Evolutionary conservation across 441 rosid species (phyloP).

Genomic region (Melastoma candidum): DNA sequence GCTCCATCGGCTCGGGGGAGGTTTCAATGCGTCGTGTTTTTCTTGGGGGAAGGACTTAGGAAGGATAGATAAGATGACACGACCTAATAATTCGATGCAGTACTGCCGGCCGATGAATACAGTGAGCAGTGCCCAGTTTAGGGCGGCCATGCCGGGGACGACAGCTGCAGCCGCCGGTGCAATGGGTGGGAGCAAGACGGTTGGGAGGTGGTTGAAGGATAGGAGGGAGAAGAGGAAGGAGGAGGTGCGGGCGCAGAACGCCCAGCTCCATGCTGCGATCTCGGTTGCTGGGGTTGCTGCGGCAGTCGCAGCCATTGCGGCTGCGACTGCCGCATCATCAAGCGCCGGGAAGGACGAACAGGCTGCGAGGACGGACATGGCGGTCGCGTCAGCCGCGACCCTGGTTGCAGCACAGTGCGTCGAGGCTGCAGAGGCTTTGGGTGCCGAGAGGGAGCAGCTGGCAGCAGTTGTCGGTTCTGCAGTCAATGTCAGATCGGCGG

Average conservation of each 20-base stretch:
- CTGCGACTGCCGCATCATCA: constrained; percentile 65
- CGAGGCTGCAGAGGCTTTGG: constrained; percentile 83
- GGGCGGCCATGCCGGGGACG: constrained; percentile 22
- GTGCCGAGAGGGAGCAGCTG: constrained; percentile 78
- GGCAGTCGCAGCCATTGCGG: constrained; percentile 82
- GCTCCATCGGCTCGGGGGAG: no score
- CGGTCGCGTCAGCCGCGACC: constrained; percentile 85
- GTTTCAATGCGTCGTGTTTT: no score
- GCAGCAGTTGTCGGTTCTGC: constrained; percentile 76
- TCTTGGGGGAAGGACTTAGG: no score
- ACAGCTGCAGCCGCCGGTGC: constrained; percentile 37
- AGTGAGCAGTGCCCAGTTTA: constrained; percentile 23
- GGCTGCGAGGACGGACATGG: constrained; percentile 72
- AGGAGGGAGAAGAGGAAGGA: constrained; percentile 86
- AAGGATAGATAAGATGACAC: not conserved
- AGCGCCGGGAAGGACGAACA: constrained; percentile 67
- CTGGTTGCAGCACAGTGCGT: constrained; percentile 90
- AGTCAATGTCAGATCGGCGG: constrained; percentile 63
- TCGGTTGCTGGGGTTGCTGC: constrained; percentile 87
- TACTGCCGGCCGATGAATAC: constrained; percentile 41
- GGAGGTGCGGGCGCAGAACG: constrained; percentile 71
- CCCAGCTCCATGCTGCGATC: constrained; percentile 86
- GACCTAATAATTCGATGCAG: constrained; percentile 25
- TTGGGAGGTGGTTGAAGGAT: constrained; percentile 85
- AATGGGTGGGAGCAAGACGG: constrained; percentile 36